Base-by-base conservation (phyloP, 2,329 filamentous ascomycete species). In the Acrocalymma vagum region DNA sequence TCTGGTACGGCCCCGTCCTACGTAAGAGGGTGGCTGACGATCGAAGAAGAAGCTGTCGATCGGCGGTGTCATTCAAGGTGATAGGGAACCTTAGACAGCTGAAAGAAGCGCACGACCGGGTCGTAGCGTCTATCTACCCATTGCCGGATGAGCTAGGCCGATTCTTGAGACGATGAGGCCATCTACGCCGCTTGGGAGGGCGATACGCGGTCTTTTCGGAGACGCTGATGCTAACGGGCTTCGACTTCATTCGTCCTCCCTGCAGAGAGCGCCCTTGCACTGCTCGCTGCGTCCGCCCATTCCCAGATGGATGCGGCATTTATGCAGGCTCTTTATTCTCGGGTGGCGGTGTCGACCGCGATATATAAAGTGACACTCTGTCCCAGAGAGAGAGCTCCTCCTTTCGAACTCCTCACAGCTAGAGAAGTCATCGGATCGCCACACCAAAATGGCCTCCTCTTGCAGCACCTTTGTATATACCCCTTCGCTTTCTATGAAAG, bases 191-290 rank as follows among this genome's bases (percentile, higher is more conserved):
- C 9, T 30, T 30, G 2, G 28, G 6, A 30, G 15, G 20, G 28
- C 9, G 9, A 17, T 17, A 14, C 9, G 9, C 9, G 6, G n/a
- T 17, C 9, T 4, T 30, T 30, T 17, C 4, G 6, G 38, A 1
- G 62, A 64, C 1, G 63, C 62, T 1, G 60, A 60, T 38, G 23
- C 35, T 13, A 29, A 40, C n/a, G n/a, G n/a, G n/a, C n/a, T n/a
- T n/a, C n/a, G n/a, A n/a, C n/a, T n/a, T n/a, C n/a, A n/a, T n/a
- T n/a, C n/a, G n/a, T n/a, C n/a, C n/a, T n/a, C n/a, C n/a, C n/a
- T n/a, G n/a, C n/a, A n/a, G n/a, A n/a, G n/a, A n/a, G n/a, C n/a
- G n/a, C n/a, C n/a, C n/a, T n/a, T n/a, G n/a, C n/a, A 35, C 29
- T 29, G 14, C 20, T 18, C 24, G 21, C 36, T 34, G 26, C 35